Evolutionary conservation across 345 rosid genomes (phyloP).

Genomic region (Toxicodendron radicans): DNA sequence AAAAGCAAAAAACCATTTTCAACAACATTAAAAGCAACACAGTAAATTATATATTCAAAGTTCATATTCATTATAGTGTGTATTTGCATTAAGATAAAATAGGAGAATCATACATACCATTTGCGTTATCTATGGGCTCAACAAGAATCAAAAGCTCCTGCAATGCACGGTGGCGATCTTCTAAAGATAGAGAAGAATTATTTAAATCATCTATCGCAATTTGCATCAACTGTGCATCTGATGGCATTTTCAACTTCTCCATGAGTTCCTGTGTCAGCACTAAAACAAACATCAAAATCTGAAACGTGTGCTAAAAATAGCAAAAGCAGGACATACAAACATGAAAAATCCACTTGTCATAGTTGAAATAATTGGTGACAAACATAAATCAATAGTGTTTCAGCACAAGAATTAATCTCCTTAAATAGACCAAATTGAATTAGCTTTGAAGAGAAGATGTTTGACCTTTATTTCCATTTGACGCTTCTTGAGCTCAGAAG

Average conservation of each 20-base stretch:
- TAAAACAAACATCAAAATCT: constrained; percentile 1
- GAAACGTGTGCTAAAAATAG: not conserved
- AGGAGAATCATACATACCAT: constrained; percentile 45
- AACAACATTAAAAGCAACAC: not conserved
- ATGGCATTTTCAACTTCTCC: constrained; percentile 80
- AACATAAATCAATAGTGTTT: not conserved
- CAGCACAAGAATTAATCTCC: not conserved
- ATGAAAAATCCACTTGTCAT: not conserved
- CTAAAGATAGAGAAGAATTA: constrained; percentile 66
- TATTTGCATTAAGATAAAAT: not conserved
- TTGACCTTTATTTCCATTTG: constrained; percentile 80
- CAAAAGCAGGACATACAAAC: not conserved
- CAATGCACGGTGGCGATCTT: constrained; percentile 76
- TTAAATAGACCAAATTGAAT: not conserved
- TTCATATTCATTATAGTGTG: not conserved
- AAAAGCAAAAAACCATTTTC: too few relatives aligned
- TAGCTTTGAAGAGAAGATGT: not conserved
- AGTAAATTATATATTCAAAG: not conserved
- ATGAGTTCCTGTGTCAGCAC: constrained; percentile 58
- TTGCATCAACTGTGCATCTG: constrained; percentile 81
- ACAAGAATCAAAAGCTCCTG: constrained; percentile 83
- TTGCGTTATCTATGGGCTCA: constrained; percentile 92
- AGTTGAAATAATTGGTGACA: not conserved
- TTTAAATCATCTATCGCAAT: constrained; percentile 75
- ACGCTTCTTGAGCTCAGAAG: constrained; percentile 70